Base-by-base conservation (phyloP, 1,284 basidiomycete species). In the Fomitopsis schrenkii region DNA sequence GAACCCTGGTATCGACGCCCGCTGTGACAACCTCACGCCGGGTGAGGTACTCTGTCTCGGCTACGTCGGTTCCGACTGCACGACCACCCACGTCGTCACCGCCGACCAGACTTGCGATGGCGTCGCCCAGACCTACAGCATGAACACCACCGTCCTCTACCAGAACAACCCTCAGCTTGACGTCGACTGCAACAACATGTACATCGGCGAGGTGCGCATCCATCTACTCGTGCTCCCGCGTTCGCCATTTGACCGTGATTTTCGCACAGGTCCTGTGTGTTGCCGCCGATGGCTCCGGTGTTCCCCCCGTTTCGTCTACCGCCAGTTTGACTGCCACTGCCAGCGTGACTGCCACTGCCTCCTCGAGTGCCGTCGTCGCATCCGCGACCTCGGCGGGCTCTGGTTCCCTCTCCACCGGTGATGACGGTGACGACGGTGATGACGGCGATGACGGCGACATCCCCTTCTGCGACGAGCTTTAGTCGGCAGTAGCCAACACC, bases 151-250 rank as follows among this genome's bases (percentile, higher is more conserved):
- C 41, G 74, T 83, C 3, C 75, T 90, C 57, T 74, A 69, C 67
- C 12, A 62, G 63, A 89, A 90, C 80, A 90, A 90, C 81, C 88
- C 87, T n/a, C 84, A 89, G 71, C 75, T 91, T 67, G 69, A 85
- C 68, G 14, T 63, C 0, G 76, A 72, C 0, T 90, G 89, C 71
- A 66, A 66, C 65, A 90, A 90, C 76, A 74, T 90, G 66, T 89
- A 89, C 70, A 69, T 86, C 59, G 86, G 83, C 72, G 85, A 88
- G 82, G 88, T 88, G 41, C 54, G 81, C 74, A 6, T 50, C 12
- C 36, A 33, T 17, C 3, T 22, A 22, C 22, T 54, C 45, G 41
- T 19, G 55, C 19, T 42, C 30, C 30, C 52, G 30, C 8, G 30
- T 33, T 33, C 64, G 7, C 15, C 52, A 62, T 52, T 60, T 62